Evolutionary conservation across 2,329 filamentous ascomycete species (phyloP), one percentile per base, ranked within the genome.

Genomic region (Pyrenochaeta sp.): DNA sequence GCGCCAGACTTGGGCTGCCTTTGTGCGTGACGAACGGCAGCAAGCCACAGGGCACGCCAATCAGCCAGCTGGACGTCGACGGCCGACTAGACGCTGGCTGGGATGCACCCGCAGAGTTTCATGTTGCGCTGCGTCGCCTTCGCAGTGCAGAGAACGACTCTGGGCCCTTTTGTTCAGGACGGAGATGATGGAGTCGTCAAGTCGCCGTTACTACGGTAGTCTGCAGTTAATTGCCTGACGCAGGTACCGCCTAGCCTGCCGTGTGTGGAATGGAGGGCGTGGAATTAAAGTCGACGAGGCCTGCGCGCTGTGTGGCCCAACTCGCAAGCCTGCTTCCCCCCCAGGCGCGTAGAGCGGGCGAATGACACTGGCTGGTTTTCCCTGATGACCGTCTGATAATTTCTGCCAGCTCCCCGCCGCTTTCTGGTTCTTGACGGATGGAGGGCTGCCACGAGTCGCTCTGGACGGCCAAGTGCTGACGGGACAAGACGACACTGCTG

Each of bases 321-420:
- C n/a, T n/a, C n/a, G 15, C 27, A 32, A 34, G 41, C 11, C 28
- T 6, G 41, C 40, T 28, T 27, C 35, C 18, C 24, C 24, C 18
- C 35, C 34, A 37, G 48, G 51, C 48, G 51, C 48, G 42, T 54
- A 48, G 31, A 46, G 44, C 44, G 41, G n/a, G 44, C 51, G 51
- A 51, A 53, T 53, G 36, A 44, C 20, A 38, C 10, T 14, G 15
- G 29, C 14, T 18, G 14, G 5, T 18, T 19, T 6, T 9, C 29
- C 29, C 29, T 19, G 29, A 19, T 6, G 4, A 17, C 13, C 8
- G 13, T 15, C 27, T 8, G 18, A 18, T 4, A 19, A 6, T 8
- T 4, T 31, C 29, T n/a, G 20, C 20, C 32, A 24, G 15, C 13
- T 37, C 31, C 38, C 34, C 14, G 27, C 26, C 36, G 28, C 41